Base-by-base conservation (phyloP, 495 filamentous ascomycete species). In the Cairneyella variabilis region DNA sequence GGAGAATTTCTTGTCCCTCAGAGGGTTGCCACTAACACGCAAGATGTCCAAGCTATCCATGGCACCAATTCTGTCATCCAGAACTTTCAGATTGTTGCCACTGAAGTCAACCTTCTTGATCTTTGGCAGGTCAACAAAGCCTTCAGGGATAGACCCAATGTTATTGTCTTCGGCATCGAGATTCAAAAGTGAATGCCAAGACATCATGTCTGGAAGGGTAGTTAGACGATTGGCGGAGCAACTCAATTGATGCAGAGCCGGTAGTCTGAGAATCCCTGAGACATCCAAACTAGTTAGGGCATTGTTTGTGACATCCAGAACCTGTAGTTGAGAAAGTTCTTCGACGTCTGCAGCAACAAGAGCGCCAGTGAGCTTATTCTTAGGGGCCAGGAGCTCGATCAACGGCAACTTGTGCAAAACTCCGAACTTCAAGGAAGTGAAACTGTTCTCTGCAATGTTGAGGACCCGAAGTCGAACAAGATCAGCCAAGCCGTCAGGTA, bases 1-100 rank as follows among this genome's bases (percentile, higher is more conserved):
- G 26, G 91, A 72, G 49, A 93, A 86, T 65, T 88, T 95, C 58
- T 87, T 89, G 58, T 96, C 91, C 39, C 85, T 74, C 11, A 98
- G 69, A 4, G 93, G 93, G 62, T 98, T 98, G 12, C 89, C 89
- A 40, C 83, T 82, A 30, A 98, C 74, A 10, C 80, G 80, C 34
- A 97, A 76, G 51, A 80, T 83, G 8, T 78, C 74, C 8, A 98
- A 72, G 44, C 69, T 84, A 3, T 90, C 81, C 88, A 97, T 96
- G 23, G 81, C 68, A 5, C 88, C 89, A 52, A 97, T 80, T 58
- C 79, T 79, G 10, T 87, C 77, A 57, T 95, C 89, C 28, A 98
- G 60, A 17, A 78, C 69, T 6, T 78, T 83, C 14, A 98, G 76
- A 54, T 90, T 79, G 64, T 99, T 99, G 40, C 83, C 83, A 7